Evolutionary conservation across 768 basidiomycete genomes (phyloP), one percentile per base, ranked within the genome.

Genomic region (Hortiboletus campestris): DNA sequence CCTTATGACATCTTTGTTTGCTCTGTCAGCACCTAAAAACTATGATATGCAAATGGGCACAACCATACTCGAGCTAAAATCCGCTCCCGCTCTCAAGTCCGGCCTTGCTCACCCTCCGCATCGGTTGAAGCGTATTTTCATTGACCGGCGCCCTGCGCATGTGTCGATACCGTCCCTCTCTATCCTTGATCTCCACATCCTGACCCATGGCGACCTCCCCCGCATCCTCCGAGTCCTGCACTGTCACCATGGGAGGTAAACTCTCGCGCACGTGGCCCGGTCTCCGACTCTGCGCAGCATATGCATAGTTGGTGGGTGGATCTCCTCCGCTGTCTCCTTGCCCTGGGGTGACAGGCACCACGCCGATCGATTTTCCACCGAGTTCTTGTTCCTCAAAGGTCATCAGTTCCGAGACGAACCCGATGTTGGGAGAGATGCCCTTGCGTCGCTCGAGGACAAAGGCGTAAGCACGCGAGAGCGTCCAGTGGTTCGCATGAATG

Each of bases 401-500:
- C 95, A 97, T 97, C 41, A 98, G 81, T 72, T 97, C 94, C 5
- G 91, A 93, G 42, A 98, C 94, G 72, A 98, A 98, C 8, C 96
- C 96, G 59, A 98, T 96, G 67, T 97, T 98, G 11, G 95, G 96
- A 14, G 91, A 94, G 61, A 98, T 96, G 60, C 94, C 94, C 62
- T 92, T 93, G 35, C 96, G 84, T 10, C 94, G 84, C 63, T 95
- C 95, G 39, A 92, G 81, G 25, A 98, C 95, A 67, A 94, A 97
- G 0, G 87, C 76, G 68, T 98, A 98, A 2, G 96, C 93, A 36
- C 84, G 84, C 32, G 92, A 89, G 40, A 98, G 82, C 19, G 94
- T 90, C 96, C 96, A 98, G 67, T 94, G 94, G 67, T 97, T 94
- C 11, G 94, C 91, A 64, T 97, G 95, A 60, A 98, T 97, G 53